phyloP scores from a whole-genome alignment of 2,329 filamentous ascomycete species.

The Apiospora phragmitis region DNA sequence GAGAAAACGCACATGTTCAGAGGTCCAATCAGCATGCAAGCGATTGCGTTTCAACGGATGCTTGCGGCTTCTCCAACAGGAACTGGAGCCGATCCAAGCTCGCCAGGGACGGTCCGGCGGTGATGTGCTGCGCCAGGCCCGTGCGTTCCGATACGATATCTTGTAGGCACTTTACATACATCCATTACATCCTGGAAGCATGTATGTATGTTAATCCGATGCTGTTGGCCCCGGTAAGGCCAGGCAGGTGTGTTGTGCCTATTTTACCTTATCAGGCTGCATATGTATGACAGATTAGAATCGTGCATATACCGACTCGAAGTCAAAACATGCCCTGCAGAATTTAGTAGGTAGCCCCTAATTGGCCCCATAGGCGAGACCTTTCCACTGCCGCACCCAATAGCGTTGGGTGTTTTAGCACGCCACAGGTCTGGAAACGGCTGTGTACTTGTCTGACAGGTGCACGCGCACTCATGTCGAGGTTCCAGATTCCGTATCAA shows the following conservation, averaged over 20 bases:
- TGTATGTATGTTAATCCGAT: not conserved
- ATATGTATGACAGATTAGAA: not conserved
- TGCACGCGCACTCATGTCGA: not conserved
- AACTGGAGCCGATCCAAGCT: not conserved
- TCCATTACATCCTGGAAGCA: not conserved
- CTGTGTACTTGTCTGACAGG: not conserved
- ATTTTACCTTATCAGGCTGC: not conserved
- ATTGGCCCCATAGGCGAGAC: not conserved
- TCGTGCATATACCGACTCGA: too few species aligned
- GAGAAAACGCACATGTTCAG: not conserved
- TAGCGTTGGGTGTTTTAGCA: not conserved
- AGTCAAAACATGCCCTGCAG: too few species aligned
- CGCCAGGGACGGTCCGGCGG: conserved; percentile 1
- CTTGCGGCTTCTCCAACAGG: not conserved
- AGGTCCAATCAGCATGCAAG: not conserved
- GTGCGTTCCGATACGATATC: conserved; percentile 1
- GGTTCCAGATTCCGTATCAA: not conserved
- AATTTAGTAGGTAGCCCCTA: not conserved
- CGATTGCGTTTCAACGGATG: not conserved
- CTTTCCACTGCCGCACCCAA: not conserved
- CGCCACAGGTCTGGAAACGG: not conserved
- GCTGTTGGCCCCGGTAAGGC: not conserved
- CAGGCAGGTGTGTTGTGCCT: not conserved
- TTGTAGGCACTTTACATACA: not conserved
- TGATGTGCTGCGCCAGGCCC: not conserved